These are phyloP conservation scores for Viridothelium virens DNA, from an alignment of 495 filamentous ascomycete genomes.

Conservation along the genomic window DNA sequence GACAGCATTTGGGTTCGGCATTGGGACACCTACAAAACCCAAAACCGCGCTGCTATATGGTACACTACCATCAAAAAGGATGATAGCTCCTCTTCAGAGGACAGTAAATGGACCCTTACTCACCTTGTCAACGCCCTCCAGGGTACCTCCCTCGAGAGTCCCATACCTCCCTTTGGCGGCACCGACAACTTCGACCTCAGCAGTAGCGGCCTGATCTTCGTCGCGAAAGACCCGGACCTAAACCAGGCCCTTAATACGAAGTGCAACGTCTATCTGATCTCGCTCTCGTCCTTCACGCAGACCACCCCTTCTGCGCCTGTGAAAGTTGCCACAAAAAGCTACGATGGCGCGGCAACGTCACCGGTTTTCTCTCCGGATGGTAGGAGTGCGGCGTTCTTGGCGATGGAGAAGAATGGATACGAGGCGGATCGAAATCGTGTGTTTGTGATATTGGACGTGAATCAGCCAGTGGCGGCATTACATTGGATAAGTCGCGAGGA, in stretches of 20 bases:
- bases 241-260: conserved; percentile 77
- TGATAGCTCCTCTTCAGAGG: background rate
- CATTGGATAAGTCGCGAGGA: conserved; percentile 38
- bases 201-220: conserved; percentile 59
- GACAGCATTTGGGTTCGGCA: conserved; percentile 52
- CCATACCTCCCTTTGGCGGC: conserved; percentile 56
- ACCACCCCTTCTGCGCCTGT: conserved; percentile 22
- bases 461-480: conserved; percentile 48
- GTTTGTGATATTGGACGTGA: conserved; percentile 47
- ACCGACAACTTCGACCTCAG: conserved; percentile 53
- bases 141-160: conserved; percentile 50
- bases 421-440: conserved; percentile 83
- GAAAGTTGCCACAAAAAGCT: conserved; percentile 41
- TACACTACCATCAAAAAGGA: conserved; percentile 47
- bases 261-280: conserved; percentile 65
- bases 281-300: conserved; percentile 49
- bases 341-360: conserved; percentile 64
- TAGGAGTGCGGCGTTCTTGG: conserved; percentile 58
- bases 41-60: conserved; percentile 54
- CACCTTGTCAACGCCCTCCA: conserved; percentile 52
- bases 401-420: conserved; percentile 66
- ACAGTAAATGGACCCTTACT: conserved; percentile 38
- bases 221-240: conserved; percentile 73
- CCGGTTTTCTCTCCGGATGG: conserved; percentile 74
- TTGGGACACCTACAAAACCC: conserved; percentile 45